These are phyloP conservation scores for Vigna trinervia DNA, from an alignment of 306 rosid genomes.

Conservation along the genomic window DNA sequence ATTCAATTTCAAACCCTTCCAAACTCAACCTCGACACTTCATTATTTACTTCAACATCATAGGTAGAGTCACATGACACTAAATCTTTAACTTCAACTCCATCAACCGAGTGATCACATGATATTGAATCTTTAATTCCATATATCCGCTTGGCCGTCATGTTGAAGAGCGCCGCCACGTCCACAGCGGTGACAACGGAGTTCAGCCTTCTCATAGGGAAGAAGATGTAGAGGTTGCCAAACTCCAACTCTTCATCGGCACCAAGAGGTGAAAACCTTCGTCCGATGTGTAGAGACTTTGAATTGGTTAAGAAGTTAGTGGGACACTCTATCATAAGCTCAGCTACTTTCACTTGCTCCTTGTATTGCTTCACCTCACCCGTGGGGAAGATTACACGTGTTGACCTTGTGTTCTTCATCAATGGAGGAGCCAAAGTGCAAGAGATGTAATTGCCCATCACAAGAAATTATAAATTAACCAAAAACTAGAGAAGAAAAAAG, in stretches of 20 bases:
- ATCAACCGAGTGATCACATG: background rate
- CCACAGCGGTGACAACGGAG: conserved; percentile 62
- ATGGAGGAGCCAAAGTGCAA: conserved; percentile 60
- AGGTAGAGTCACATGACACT: no score
- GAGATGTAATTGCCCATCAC: conserved; percentile 75
- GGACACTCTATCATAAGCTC: conserved; percentile 81
- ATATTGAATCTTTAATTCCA: conserved; percentile 12
- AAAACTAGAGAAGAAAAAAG: background rate
- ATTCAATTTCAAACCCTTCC: conserved; percentile 53
- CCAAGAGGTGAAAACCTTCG: conserved; percentile 64
- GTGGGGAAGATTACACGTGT: conserved; percentile 65
- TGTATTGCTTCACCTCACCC: conserved; percentile 62
- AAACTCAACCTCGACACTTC: conserved; percentile 53
- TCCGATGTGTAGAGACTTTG: conserved; percentile 63
- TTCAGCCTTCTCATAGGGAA: conserved; percentile 66
- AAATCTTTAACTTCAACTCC: background rate
- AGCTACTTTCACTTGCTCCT: conserved; percentile 60
- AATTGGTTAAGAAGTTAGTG: conserved; percentile 53
- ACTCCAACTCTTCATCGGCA: conserved; percentile 76
- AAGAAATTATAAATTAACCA: background rate
- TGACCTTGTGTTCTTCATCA: conserved; percentile 59
- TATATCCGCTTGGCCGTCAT: conserved; percentile 61
- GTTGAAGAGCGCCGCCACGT: conserved; percentile 60
- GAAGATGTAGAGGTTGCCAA: conserved; percentile 64
- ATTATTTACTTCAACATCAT: background rate